Base-by-base conservation (phyloP, 768 basidiomycete species). In the Pleurotus tuoliensis region DNA sequence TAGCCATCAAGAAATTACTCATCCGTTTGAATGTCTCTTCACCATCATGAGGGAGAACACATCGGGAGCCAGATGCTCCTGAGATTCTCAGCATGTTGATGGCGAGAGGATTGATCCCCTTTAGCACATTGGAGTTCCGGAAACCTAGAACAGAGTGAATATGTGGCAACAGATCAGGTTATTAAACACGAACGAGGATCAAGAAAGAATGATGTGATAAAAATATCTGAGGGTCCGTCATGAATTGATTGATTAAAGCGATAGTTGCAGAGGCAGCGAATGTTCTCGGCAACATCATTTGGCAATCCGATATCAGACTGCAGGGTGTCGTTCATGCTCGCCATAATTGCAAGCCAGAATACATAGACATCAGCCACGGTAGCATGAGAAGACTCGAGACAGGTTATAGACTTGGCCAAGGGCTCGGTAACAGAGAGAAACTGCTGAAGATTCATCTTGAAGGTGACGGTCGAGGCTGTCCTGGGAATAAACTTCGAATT, bases 291-390 rank as follows among this genome's bases (percentile, higher is more conserved):
- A 4, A 49, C 48, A 16, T 15, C 11, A 34, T 30, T 12, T 11
- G 48, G 48, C 27, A 34, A 34, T 15, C 30, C 48, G 3, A 27
- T 20, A 49, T 49, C 48, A 30, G 62, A 56, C 16, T 62, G 24
- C 9, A 66, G 58, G 11, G 55, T 41, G 4, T 64, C 45, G 25
- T 62, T 60, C 18, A 70, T 49, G 4, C 59, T 27, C 3, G 66
- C 64, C 6, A 70, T 38, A 11, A 71, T 54, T 2, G 71, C 73
- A 4, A 74, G 64, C 70, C 71, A 73, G 50, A 72, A 73, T 2
- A 70, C 57, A 55, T 69, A 73, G 9, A 73, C 67, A 58, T 73
- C 68, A 9, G 66, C 72, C 0, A 64, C 60, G 2, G 58, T 71
- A 0, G 66, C 46, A 4, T 60, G 38, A 6, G 61, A 56, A 0